Evolutionary conservation across 495 filamentous ascomycete species (phyloP), one percentile per base, ranked within the genome.

Genomic region (Aspergillus ostianus): DNA sequence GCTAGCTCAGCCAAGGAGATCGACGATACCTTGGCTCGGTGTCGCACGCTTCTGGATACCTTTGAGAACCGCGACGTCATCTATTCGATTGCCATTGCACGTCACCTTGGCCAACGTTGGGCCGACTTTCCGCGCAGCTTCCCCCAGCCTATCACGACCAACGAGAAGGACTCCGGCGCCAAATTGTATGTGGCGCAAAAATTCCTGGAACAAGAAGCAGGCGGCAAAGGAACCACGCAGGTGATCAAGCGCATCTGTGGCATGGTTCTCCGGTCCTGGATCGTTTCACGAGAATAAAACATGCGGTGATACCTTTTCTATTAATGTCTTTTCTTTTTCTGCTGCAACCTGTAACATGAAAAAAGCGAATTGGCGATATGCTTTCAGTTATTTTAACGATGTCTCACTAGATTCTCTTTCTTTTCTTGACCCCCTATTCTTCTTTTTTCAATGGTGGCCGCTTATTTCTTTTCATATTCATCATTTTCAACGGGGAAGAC

Each of bases 61-160:
- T 82, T 85, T 19, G 92, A 97, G 75, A 93, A 93, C 66, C 86
- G 92, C n/a, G 92, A 97, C 63, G 90, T 95, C 8, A 82, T 96
- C 32, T 97, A 97, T 70, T 93, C 90, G 13, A 87, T 97, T 59
- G 89, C 89, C 23, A 85, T 96, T 53, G 85, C 87, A 10, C 85
- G 92, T 19, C 85, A 90, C 62, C 80, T 90, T 44, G 87, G 90
- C 27, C 81, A 83, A 44, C 84, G 86, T 18, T 83, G 88, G 70
- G 81, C 79, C 45, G 90, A 79, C 56, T 89, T 80, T 66, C 85
- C 82, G 63, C 84, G 78, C 67, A 86, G 75, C 68, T 78, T 80
- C 66, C 81, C 66, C 48, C 84, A 74, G 30, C 79, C 85, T 10
- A 80, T 82, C 51, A 84, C 81, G 59, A 80, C 88, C 4, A 86